These are phyloP conservation scores for Dipodascopsis tothii DNA, from an alignment of 805 yeast genomes.

Conservation along the genomic window DNA sequence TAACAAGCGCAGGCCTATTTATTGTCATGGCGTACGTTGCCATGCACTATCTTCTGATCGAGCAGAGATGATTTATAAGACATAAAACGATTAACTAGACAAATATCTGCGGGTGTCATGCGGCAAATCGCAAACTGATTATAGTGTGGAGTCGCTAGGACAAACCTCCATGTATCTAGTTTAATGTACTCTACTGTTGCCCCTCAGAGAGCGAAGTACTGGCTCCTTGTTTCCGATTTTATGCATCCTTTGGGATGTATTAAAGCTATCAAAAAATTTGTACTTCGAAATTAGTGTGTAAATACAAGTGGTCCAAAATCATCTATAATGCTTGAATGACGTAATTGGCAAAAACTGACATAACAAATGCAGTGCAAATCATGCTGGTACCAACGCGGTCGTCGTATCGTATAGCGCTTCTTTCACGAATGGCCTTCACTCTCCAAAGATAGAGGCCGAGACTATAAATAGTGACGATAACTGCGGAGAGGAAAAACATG, in stretches of 20 bases:
- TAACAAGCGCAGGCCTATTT: constrained; percentile 36
- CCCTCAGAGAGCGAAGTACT: no score
- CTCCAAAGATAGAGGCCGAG: constrained; percentile 71
- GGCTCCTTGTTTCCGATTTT: no score
- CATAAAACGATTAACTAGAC: no score
- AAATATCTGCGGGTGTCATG: no score
- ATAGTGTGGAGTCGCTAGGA: no score
- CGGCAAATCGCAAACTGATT: no score
- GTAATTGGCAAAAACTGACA: constrained; percentile 48
- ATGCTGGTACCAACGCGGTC: constrained; percentile 82
- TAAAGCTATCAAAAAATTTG: no score
- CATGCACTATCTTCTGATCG: constrained; percentile 65
- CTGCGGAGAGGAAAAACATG: constrained; percentile 77
- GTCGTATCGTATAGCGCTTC: constrained; percentile 76
- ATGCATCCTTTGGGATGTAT: no score
- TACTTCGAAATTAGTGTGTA: no score
- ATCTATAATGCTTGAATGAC: constrained; percentile 12
- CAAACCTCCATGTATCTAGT: no score
- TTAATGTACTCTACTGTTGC: no score
- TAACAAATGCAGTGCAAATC: constrained; percentile 66
- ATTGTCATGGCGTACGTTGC: constrained; percentile 65
- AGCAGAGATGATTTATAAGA: constrained; percentile 49
- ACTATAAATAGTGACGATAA: constrained; percentile 65
- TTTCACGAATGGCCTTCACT: constrained; percentile 71
- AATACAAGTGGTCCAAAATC: no score